Evolutionary conservation across 2,329 filamentous ascomycete species (phyloP).

Genomic region (Monilinia vaccinii-corymbosi): DNA sequence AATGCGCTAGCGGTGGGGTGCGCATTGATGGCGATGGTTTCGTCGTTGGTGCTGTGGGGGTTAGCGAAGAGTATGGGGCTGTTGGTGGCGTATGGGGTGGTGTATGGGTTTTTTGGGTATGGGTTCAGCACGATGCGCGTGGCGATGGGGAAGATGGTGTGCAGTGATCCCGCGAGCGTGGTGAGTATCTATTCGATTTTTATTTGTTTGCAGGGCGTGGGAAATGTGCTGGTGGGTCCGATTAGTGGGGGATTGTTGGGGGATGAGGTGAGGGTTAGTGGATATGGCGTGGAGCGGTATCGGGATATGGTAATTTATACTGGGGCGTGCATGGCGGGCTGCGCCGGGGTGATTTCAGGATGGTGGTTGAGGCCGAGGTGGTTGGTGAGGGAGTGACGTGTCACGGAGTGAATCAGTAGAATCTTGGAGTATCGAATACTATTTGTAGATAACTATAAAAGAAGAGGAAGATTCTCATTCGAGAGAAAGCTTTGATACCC

Average conservation of each 20-base stretch:
- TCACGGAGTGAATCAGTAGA: no score
- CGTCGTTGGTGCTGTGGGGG: constrained; percentile 44
- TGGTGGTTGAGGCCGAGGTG: constrained; percentile 13
- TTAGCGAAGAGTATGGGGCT: constrained; percentile 36
- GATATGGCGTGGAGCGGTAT: constrained; percentile 19
- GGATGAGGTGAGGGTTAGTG: constrained; percentile 2
- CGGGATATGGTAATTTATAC: constrained; percentile 20
- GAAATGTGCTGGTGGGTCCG: constrained; percentile 28
- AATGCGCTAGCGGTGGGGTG: constrained; percentile 35
- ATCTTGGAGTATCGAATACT: no score
- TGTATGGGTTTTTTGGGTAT: constrained; percentile 47
- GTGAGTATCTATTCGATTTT: constrained; percentile 27
- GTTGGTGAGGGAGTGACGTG: background rate
- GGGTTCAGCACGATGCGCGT: constrained; percentile 43
- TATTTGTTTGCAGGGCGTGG: constrained; percentile 27
- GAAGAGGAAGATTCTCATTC: no score
- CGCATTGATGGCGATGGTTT: constrained; percentile 36
- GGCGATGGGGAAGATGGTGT: constrained; percentile 29
- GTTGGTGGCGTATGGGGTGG: constrained; percentile 40
- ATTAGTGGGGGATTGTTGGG: constrained; percentile 25
- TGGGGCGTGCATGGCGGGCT: constrained; percentile 17
- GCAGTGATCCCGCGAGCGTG: constrained; percentile 23
- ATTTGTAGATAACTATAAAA: no score
- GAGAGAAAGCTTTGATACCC: no score
- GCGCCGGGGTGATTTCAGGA: constrained; percentile 14